phyloP scores from a whole-genome alignment of 2,329 filamentous ascomycete genomes.

The Diaporthe nobilis region DNA sequence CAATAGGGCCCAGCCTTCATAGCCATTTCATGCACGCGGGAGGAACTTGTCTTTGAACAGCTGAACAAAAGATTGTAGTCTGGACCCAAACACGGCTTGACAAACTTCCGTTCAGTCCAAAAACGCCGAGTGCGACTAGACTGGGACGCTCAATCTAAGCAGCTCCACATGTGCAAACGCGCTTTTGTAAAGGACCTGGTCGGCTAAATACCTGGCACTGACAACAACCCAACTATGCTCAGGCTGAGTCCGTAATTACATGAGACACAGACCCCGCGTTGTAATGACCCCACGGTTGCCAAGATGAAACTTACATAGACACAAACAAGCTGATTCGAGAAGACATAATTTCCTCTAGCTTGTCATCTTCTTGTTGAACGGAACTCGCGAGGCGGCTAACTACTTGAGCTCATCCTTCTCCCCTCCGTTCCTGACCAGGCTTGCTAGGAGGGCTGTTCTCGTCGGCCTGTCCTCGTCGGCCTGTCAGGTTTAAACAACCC shows the following conservation, averaged over 20 bases:
- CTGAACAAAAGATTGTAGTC: neutral
- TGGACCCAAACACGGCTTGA: neutral
- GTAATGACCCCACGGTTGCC: too few species aligned
- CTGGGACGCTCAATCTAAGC: too few species aligned
- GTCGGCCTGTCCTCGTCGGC: neutral
- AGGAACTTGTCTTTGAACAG: neutral
- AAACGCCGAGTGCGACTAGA: too few species aligned
- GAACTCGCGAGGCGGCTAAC: neutral
- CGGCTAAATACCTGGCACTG: neutral
- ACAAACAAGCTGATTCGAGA: too few species aligned
- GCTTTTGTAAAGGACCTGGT: too few species aligned
- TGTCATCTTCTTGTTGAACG: neutral
- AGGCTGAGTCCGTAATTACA: neutral
- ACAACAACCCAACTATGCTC: neutral
- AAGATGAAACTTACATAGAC: too few species aligned
- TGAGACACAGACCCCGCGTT: neutral
- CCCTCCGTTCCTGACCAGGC: neutral
- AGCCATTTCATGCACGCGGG: neutral
- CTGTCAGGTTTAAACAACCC: neutral
- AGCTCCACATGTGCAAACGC: too few species aligned
- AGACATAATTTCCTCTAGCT: too few species aligned
- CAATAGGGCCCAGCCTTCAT: neutral
- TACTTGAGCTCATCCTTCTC: neutral
- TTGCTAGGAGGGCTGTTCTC: neutral
- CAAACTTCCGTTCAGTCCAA: neutral